phyloP scores from a whole-genome alignment of 75 land plant genomes.

The Pinus tabuliformis region DNA sequence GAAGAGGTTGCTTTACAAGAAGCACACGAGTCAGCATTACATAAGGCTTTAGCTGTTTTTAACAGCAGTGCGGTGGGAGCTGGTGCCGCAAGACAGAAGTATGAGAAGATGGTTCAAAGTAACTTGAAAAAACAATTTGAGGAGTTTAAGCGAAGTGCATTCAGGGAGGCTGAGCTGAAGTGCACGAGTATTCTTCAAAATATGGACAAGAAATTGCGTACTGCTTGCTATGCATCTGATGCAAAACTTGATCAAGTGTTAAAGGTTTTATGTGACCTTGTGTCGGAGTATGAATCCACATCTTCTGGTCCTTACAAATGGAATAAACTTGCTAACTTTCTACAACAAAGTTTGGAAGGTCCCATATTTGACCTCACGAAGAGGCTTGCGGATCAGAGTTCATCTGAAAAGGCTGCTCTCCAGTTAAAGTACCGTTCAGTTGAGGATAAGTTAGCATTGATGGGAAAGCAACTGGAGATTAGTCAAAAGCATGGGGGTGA shows the following conservation, averaged over 20 bases:
- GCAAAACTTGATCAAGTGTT: constrained; percentile 65
- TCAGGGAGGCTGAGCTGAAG: constrained; percentile 76
- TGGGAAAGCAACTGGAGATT: constrained; percentile 74
- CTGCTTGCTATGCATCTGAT: constrained; percentile 69
- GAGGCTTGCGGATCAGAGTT: constrained; percentile 54
- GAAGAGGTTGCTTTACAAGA: constrained; percentile 76
- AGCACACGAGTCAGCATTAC: constrained; percentile 81
- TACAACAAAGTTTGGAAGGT: constrained; percentile 85
- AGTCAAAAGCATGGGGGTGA: constrained; percentile 76
- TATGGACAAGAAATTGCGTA: constrained; percentile 80
- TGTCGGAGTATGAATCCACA: constrained; percentile 71
- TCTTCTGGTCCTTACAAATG: constrained; percentile 81
- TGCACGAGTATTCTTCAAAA: constrained; percentile 66
- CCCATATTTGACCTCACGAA: constrained; percentile 66
- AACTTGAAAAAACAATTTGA: constrained; percentile 77
- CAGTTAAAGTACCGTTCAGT: constrained; percentile 67
- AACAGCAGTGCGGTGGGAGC: constrained; percentile 75
- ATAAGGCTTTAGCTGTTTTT: constrained; percentile 58
- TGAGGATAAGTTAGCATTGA: constrained; percentile 67
- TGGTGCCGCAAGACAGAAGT: constrained; percentile 69
- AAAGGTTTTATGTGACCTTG: constrained; percentile 54
- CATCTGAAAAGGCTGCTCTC: constrained; percentile 62
- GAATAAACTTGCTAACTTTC: constrained; percentile 64
- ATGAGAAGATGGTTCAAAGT: constrained; percentile 67
- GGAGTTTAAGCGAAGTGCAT: constrained; percentile 80